phyloP scores from a whole-genome alignment of 2,329 filamentous ascomycete species.

The Aspergillus aculeatus region DNA sequence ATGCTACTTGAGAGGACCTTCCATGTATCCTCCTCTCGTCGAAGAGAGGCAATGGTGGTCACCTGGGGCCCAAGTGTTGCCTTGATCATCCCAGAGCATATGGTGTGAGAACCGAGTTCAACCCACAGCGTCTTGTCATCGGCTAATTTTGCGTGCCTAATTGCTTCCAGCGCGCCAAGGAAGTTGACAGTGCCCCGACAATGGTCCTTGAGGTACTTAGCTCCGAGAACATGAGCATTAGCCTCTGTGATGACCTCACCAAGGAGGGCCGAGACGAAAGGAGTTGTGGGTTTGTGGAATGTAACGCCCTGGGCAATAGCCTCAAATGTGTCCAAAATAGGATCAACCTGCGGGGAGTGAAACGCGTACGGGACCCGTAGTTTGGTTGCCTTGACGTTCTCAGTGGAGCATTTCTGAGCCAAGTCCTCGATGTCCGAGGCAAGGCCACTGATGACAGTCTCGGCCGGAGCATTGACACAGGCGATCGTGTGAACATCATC shows the following conservation, averaged over 20 bases:
- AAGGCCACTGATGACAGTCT: conserved; percentile 45
- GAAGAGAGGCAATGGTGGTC: conserved; percentile 49
- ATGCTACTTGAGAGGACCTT: conserved; percentile 40
- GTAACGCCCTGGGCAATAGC: conserved; percentile 36
- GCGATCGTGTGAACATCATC: conserved; percentile 34
- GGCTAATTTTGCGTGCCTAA: conserved; percentile 44
- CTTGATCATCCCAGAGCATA: conserved; percentile 48
- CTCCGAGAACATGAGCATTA: conserved; percentile 58
- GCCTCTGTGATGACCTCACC: conserved; percentile 42
- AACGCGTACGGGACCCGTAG: conserved; percentile 48
- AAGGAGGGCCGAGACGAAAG: conserved; percentile 49
- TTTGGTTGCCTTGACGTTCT: conserved; percentile 42
- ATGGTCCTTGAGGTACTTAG: conserved; percentile 42
- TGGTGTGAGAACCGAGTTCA: conserved; percentile 57
- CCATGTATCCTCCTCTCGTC: conserved; percentile 43
- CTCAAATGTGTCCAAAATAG: conserved; percentile 45
- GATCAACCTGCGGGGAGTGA: conserved; percentile 49
- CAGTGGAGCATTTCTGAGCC: conserved; percentile 34
- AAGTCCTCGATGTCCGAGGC: conserved; percentile 38
- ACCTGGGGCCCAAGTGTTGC: conserved; percentile 60
- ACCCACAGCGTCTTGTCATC: conserved; percentile 71
- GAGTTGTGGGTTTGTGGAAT: conserved; percentile 42
- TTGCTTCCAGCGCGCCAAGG: conserved; percentile 40
- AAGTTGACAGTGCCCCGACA: conserved; percentile 50
- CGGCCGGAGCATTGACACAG: conserved; percentile 46